Evolutionary conservation across 2,329 filamentous ascomycete species (phyloP), one percentile per base, ranked within the genome.

Genomic region (Trichoderma polysporum): DNA sequence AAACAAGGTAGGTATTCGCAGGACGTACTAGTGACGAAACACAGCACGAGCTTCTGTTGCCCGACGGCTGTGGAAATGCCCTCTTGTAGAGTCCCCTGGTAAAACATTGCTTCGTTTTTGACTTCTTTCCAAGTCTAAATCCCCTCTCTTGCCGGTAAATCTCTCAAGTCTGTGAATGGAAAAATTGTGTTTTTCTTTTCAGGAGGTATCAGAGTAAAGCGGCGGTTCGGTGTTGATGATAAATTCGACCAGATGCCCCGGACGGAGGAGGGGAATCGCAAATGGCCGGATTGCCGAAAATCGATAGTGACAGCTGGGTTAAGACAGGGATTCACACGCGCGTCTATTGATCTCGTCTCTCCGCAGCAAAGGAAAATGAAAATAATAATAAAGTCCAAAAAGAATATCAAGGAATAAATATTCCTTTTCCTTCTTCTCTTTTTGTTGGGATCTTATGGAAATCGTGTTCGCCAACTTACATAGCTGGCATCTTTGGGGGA

Each of bases 51-150:
- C 78, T 94, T 96, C 68, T 87, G 82, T 76, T 94, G 84, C 68
- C 87, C 85, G 7, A 97, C 84, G 13, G 94, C 93, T 22, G 86
- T 82, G 35, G 86, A 84, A 72, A 97, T 96, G 67, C 92, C 94
- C 73, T 90, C 90, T 73, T 96, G 91, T 22, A 97, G 79, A 68
- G 88, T 88, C 19, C 93, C 94, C 68, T 89, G 75, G 76, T 93
- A 94, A 79, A 97, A 97, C 90, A 97, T 94, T 31, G 33, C 45
- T 25, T 6, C 8, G 37, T 29, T 19, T 25, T 45, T 1, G 5
- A 3, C 1, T 25, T 56, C n/a, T 12, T n/a, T n/a, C n/a, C n/a
- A n/a, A n/a, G n/a, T n/a, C n/a, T n/a, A n/a, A n/a, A n/a, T n/a
- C n/a, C n/a, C n/a, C n/a, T n/a, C n/a, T n/a, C n/a, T n/a, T n/a